A percentile compares a stretch with the other conserved stretches of the same genome.
phyloP scores from a whole-genome alignment of 2,329 filamentous ascomycete genomes.

The Ceratocystis colombiana region DNA sequence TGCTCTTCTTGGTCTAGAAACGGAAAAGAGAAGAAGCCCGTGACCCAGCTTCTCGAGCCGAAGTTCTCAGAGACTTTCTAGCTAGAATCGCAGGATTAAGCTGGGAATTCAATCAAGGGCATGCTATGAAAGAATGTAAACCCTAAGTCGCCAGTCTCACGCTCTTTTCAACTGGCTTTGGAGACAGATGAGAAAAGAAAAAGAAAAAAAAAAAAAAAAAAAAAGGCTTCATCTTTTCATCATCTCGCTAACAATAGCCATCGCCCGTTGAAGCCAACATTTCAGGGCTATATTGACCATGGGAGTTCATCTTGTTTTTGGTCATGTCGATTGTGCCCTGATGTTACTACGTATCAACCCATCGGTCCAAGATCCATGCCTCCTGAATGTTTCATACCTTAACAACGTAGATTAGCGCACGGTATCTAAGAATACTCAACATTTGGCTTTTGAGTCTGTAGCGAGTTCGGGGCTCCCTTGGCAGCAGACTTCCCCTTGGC shows the following conservation, averaged over 20 bases:
- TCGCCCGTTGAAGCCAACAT: neutral
- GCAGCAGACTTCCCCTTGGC: neutral
- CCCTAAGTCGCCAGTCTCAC: neutral
- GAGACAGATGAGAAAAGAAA: neutral
- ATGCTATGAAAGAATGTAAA: no score
- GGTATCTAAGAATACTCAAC: conserved; percentile 11
- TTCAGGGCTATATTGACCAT: neutral
- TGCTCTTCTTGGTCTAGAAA: neutral
- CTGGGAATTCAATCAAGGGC: neutral
- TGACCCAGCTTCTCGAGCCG: neutral
- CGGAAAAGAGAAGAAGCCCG: neutral
- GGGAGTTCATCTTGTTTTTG: neutral
- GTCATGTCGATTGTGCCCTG: neutral
- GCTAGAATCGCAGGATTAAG: no score
- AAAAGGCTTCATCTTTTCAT: neutral
- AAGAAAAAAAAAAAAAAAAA: neutral
- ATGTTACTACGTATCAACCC: neutral
- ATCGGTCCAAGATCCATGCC: neutral
- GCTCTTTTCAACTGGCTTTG: neutral
- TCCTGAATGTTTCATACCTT: conserved; percentile 5
- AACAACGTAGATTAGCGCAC: conserved; percentile 4
- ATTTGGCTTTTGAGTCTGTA: neutral
- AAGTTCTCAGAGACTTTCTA: neutral
- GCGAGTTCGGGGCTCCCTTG: neutral
- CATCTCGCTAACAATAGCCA: no score